Conservation (phyloP, 257 asterid species). For the Primulina tabacum region DNA sequence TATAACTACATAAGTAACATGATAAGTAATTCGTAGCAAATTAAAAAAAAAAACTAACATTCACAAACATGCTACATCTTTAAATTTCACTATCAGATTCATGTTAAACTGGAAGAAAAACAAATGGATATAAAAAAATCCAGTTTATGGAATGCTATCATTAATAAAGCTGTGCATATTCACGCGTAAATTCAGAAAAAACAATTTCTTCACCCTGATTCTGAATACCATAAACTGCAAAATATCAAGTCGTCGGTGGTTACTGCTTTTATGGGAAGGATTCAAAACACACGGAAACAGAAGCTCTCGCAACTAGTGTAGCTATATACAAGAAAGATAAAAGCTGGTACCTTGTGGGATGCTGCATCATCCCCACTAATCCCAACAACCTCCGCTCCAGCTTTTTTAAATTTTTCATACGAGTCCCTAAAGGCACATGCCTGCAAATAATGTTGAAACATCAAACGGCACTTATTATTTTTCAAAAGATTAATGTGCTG, state of each 20-base stretch:
- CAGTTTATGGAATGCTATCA: background rate
- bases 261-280: slow-evolving; percentile 11
- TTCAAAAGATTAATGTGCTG: background rate
- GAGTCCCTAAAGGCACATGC: slow-evolving; percentile 99
- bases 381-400: slow-evolving; percentile 93
- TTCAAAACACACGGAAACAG: background rate
- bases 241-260: background rate
- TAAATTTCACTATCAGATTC: background rate
- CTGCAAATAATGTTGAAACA: slow-evolving; percentile 41
- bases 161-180: background rate
- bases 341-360: slow-evolving; percentile 76
- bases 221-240: background rate
- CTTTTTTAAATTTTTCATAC: slow-evolving; percentile 92
- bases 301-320: background rate
- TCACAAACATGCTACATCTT: background rate
- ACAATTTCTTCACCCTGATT: background rate
- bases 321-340: slow-evolving; percentile 3
- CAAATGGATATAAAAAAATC: too few species aligned
- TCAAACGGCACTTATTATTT: background rate
- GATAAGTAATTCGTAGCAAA: background rate
- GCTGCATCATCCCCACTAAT: slow-evolving; percentile 78
- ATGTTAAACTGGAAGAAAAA: background rate
- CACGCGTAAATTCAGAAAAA: too few species aligned
- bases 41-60: too few species aligned
- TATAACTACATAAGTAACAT: background rate